These are phyloP conservation scores for Bryoerythrophyllum caledonicum DNA, from an alignment of 225 moss, liverwort and hornwort species.

Conservation along the genomic window DNA sequence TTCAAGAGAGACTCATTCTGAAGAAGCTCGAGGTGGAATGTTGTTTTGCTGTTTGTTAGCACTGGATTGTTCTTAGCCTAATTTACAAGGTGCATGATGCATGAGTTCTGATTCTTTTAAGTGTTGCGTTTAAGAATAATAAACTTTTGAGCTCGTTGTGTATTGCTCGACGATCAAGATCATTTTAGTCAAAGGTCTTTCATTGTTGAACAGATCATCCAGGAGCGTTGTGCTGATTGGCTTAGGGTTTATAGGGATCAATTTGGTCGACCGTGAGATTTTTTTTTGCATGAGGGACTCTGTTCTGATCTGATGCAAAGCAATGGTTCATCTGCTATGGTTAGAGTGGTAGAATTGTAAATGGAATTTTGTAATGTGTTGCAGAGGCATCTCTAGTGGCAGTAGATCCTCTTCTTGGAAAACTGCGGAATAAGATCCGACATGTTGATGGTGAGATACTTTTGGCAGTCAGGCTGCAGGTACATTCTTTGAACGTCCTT, in stretches of 20 bases:
- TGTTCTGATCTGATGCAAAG: background rate
- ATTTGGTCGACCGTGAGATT: background rate
- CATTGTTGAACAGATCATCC: background rate
- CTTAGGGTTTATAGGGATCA: background rate
- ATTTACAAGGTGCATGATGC: background rate
- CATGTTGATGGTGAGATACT: constrained; percentile 82
- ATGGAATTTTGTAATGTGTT: constrained; percentile 17
- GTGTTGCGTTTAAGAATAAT: background rate
- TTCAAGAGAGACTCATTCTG: background rate
- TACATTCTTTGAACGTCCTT: constrained; percentile 28
- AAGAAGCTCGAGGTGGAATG: background rate
- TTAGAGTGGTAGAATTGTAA: background rate
- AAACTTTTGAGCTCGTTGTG: background rate
- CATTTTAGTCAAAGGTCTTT: background rate
- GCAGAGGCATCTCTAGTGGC: constrained; percentile 82
- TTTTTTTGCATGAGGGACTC: background rate
- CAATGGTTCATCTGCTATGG: background rate
- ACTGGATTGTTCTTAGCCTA: background rate
- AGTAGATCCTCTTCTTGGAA: constrained; percentile 75
- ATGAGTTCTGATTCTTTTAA: background rate
- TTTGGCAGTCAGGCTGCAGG: constrained; percentile 81
- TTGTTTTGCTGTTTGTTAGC: background rate
- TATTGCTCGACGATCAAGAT: background rate
- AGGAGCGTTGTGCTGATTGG: background rate
- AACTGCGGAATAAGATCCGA: constrained; percentile 78